Base-by-base conservation (phyloP, 768 basidiomycete genomes). In the Podaxis sp. region DNA sequence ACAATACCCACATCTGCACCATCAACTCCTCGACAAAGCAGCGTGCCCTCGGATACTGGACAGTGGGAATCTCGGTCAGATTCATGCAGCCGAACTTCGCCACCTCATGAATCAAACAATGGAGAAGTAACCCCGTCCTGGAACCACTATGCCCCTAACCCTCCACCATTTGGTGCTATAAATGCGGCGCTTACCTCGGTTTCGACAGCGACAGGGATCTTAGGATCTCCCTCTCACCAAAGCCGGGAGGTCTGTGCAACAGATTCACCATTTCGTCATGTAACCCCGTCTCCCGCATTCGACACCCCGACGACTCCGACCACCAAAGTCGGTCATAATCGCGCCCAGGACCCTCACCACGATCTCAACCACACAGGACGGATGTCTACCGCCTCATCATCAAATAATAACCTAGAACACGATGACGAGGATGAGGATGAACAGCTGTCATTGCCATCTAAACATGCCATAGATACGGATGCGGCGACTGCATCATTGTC, bases 91-190 rank as follows among this genome's bases (percentile, higher is more conserved):
- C 75, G 73, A 32, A 74, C 78, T 5, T 73, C 76, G 11, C 69
- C 72, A n/a, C 69, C 71, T 63, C 62, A 65, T 66, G 21, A 71
- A 69, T 50, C 65, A 52, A 67, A 63, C 50, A 67, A 71, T 50
- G 71, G 73, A 44, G 70, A 70, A 36, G 67, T 71, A 35, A 69
- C 73, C 9, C 63, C 73, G 5, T 72, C 73, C 57, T 72, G 72
- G 68, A 70, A 66, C 27, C 73, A 68, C 61, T 72, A 72, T 32
- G 60, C 70, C 11, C 67, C 76, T 50, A 76, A 73, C 57, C 72
- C 78, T 36, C 74, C 79, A 6, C 75, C 78, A 16, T 80, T 77
- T 65, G 77, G 74, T 63, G 79, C 80, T 10, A 65, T 82, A 36
- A 77, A 67, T 58, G 78, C 81, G 10, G 80, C 78, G 7, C 63